Evolutionary conservation across 148 eudicot species (phyloP).

Genomic region (Vaccinium corymbosum): DNA sequence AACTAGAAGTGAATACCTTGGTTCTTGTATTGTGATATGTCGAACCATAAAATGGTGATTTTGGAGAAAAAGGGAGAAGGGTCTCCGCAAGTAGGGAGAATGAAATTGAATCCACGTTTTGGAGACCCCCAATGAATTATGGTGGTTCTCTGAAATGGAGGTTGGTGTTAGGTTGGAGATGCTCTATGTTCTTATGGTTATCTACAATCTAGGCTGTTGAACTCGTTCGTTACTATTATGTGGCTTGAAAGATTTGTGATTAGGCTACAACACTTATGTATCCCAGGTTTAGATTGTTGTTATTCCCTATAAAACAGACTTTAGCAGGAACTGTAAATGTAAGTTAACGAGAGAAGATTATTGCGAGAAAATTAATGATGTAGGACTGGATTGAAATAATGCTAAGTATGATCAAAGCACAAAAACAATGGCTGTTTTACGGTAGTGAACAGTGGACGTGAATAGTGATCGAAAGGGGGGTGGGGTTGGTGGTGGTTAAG

Average conservation of each 20-base stretch:
- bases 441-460: too few species aligned
- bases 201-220: not conserved
- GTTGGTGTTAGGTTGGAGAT: not conserved
- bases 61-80: not conserved
- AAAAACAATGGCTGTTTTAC: too few species aligned
- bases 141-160: not conserved
- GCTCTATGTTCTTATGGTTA: not conserved
- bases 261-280: not conserved
- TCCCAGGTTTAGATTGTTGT: not conserved
- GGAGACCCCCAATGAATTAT: conserved; percentile 1
- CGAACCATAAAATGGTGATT: not conserved
- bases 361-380: not conserved
- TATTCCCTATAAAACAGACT: not conserved
- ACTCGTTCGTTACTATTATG: not conserved
- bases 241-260: not conserved
- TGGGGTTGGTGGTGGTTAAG: too few species aligned
- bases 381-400: too few species aligned
- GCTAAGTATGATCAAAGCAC: too few species aligned
- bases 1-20: not conserved
- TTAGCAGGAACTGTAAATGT: not conserved
- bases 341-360: not conserved
- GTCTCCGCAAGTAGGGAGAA: not conserved
- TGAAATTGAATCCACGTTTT: not conserved
- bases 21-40: not conserved
- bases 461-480: too few species aligned